phyloP scores from a whole-genome alignment of 2,329 filamentous ascomycete genomes.

The Lasiodiplodia hormozganensis region DNA sequence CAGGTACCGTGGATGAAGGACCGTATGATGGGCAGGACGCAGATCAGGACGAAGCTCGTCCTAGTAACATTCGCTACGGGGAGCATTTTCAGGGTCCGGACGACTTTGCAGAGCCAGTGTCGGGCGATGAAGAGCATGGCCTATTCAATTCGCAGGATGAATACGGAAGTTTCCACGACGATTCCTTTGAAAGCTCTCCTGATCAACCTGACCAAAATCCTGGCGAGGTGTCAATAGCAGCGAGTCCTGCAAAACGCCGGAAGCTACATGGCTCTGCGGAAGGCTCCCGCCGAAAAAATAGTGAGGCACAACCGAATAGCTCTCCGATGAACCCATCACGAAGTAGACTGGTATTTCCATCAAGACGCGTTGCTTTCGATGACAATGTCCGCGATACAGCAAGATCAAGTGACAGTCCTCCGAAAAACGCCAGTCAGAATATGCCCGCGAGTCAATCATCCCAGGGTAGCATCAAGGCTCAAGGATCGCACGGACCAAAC shows the following conservation, averaged over 20 bases:
- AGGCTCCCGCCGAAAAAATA: neutral
- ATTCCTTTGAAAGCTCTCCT: slow-evolving; percentile 13
- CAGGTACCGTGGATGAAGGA: neutral
- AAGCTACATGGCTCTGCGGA: neutral
- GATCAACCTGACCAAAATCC: slow-evolving; percentile 1
- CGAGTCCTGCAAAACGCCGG: slow-evolving; percentile 4
- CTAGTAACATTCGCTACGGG: neutral
- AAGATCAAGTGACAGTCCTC: slow-evolving; percentile 4
- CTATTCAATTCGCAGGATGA: slow-evolving; percentile 24
- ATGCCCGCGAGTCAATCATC: slow-evolving; percentile 40
- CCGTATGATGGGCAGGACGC: neutral
- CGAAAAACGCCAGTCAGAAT: slow-evolving; percentile 21
- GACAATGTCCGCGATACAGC: neutral
- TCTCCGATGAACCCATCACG: neutral
- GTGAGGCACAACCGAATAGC: neutral
- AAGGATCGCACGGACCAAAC: slow-evolving; percentile 45
- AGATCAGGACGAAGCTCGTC: neutral
- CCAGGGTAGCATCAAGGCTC: slow-evolving; percentile 50
- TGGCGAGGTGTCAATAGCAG: neutral
- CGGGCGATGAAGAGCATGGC: neutral
- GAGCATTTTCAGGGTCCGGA: neutral
- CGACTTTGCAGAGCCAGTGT: neutral
- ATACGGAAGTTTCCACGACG: slow-evolving; percentile 27
- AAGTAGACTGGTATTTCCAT: neutral
- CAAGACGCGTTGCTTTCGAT: slow-evolving; percentile 14